These are phyloP conservation scores for Globisporangium acanthophoron DNA, from an alignment of 352 stramenopile species.

Conservation along the genomic window DNA sequence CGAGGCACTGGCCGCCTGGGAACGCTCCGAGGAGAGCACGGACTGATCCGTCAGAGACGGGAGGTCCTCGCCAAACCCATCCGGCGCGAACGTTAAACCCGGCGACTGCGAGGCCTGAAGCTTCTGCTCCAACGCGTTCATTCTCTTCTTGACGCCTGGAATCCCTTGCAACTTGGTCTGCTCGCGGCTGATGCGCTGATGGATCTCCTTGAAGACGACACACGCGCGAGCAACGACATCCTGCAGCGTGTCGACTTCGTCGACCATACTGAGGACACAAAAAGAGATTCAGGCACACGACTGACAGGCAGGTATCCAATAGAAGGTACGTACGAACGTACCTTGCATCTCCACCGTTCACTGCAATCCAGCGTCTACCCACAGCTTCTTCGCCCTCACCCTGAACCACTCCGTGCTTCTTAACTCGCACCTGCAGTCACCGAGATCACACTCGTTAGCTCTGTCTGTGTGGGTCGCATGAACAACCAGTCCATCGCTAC, in stretches of 20 bases:
- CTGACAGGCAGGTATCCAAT: no score
- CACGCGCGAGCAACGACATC: background rate
- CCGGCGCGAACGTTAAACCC: background rate
- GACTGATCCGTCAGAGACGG: slow-evolving; percentile 9
- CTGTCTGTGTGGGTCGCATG: no score
- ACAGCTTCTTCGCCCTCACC: no score
- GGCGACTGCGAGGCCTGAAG: background rate
- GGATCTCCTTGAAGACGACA: background rate
- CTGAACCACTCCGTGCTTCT: no score
- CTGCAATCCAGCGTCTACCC: no score
- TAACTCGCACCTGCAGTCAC: no score
- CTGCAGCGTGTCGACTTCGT: background rate
- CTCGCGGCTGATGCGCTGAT: background rate
- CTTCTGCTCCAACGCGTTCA: background rate
- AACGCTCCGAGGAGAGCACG: slow-evolving; percentile 16
- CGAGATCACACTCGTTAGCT: no score
- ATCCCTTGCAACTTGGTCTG: background rate
- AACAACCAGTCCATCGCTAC: background rate
- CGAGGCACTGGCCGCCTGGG: no score
- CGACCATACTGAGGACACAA: background rate
- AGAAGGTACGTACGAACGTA: no score
- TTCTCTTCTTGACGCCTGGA: background rate
- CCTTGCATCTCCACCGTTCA: no score
- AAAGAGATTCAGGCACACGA: no score
- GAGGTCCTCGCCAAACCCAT: background rate